A percentile compares a stretch with the other conserved stretches of the same genome.
Evolutionary conservation across 345 rosid species (phyloP).

Genomic region (Microcos paniculata): DNA sequence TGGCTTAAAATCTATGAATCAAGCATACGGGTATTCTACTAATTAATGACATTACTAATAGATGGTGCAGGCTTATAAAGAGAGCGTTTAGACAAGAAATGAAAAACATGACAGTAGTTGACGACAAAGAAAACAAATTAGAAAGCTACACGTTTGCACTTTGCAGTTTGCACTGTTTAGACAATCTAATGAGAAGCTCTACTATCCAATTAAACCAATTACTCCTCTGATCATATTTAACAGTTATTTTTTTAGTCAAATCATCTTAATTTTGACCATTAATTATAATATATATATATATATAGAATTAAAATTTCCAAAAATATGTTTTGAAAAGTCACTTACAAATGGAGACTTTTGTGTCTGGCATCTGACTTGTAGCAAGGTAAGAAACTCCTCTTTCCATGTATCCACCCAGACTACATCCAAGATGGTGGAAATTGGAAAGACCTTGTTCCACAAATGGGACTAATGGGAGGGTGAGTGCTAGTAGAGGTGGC

Average conservation of each 20-base stretch:
- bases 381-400: neutral
- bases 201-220: neutral
- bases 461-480: too few relatives aligned
- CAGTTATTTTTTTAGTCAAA: too few relatives aligned
- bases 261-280: neutral
- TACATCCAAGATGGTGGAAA: too few relatives aligned
- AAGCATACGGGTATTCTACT: too few relatives aligned
- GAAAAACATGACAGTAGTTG: too few relatives aligned
- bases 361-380: neutral
- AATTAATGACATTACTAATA: neutral
- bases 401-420: too few relatives aligned
- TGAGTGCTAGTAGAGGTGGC: too few relatives aligned
- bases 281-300: too few relatives aligned
- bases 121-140: neutral
- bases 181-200: neutral
- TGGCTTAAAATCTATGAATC: neutral
- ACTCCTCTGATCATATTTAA: too few relatives aligned
- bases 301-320: too few relatives aligned
- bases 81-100: conserved; percentile 6
- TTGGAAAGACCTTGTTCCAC: too few relatives aligned
- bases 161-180: neutral
- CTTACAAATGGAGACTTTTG: neutral
- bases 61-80: conserved; percentile 16
- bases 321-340: too few relatives aligned
- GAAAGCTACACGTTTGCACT: neutral